These are phyloP conservation scores for Radiomyces spectabilis DNA, from an alignment of 192 early-diverging fungal genomes.

Conservation along the genomic window DNA sequence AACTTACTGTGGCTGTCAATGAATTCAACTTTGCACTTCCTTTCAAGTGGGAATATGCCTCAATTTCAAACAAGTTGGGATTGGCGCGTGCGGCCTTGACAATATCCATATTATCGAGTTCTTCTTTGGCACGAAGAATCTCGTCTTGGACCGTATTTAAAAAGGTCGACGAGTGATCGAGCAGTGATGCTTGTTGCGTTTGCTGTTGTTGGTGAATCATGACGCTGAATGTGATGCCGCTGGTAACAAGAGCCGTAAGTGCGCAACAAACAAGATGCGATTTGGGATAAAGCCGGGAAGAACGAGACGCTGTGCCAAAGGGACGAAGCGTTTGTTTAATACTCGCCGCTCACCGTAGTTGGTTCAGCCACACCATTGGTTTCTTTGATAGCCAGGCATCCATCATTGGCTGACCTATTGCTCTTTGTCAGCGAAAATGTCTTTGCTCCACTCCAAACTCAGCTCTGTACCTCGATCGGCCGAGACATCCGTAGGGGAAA, in stretches of 20 bases:
- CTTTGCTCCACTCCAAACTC: too few species aligned
- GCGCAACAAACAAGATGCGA: background rate
- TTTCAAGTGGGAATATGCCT: conserved; percentile 14
- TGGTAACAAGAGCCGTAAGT: background rate
- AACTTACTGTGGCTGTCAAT: conserved; percentile 24
- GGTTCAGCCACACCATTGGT: too few species aligned
- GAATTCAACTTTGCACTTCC: conserved; percentile 8
- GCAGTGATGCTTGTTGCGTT: too few species aligned
- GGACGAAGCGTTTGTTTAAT: too few species aligned
- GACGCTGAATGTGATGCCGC: background rate
- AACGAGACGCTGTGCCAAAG: too few species aligned
- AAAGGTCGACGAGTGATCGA: background rate
- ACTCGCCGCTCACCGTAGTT: too few species aligned
- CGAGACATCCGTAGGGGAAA: too few species aligned
- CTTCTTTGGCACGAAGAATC: background rate
- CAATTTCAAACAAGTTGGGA: conserved; percentile 9
- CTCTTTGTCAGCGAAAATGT: too few species aligned
- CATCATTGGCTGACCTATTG: too few species aligned
- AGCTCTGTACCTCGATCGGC: too few species aligned
- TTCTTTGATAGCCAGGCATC: too few species aligned
- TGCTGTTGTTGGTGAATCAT: conserved; percentile 1
- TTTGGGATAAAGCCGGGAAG: background rate
- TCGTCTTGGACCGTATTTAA: background rate
- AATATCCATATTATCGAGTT: conserved; percentile 17
- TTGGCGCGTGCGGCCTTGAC: conserved; percentile 13